These are phyloP conservation scores for Aspergillus brasiliensis DNA, from an alignment of 2,329 filamentous ascomycete species.

Conservation along the genomic window DNA sequence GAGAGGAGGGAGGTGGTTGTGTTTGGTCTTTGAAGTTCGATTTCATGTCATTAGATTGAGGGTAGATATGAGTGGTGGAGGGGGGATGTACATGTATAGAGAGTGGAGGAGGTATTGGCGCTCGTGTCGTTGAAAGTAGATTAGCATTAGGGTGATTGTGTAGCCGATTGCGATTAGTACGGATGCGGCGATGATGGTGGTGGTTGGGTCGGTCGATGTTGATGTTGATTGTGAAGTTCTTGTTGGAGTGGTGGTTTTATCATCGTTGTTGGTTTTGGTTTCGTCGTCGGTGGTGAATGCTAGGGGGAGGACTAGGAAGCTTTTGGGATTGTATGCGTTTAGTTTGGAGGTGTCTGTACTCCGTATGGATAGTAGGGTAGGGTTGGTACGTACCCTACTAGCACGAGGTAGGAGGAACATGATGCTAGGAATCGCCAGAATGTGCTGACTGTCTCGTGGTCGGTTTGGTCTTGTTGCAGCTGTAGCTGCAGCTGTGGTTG, in stretches of 20 bases:
- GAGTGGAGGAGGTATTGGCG: slow-evolving; percentile 32
- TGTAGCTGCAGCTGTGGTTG: slow-evolving; percentile 11
- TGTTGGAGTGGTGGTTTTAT: too few species aligned
- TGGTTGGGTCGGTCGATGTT: slow-evolving; percentile 28
- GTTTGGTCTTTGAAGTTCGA: slow-evolving; percentile 23
- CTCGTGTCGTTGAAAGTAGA: slow-evolving; percentile 27
- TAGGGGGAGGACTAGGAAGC: slow-evolving; percentile 34
- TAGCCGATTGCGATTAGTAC: slow-evolving; percentile 32
- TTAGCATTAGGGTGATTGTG: slow-evolving; percentile 27
- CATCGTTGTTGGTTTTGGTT: slow-evolving; percentile 7
- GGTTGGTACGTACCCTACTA: slow-evolving; percentile 30
- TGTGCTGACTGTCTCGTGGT: slow-evolving; percentile 8
- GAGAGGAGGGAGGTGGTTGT: slow-evolving; percentile 33
- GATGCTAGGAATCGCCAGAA: slow-evolving; percentile 30
- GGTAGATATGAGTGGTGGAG: not conserved
- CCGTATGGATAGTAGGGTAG: not conserved
- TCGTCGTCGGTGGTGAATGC: slow-evolving; percentile 26
- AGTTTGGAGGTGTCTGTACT: not conserved
- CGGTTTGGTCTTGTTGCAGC: not conserved
- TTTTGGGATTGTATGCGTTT: slow-evolving; percentile 8
- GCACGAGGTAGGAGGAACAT: slow-evolving; percentile 29
- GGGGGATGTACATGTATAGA: slow-evolving; percentile 34
- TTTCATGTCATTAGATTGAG: not conserved
- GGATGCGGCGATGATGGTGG: slow-evolving; percentile 28
- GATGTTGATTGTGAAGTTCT: not conserved